Evolutionary conservation across 345 rosid genomes (phyloP), one percentile per base, ranked within the genome.

Genomic region (Populus nigra): DNA sequence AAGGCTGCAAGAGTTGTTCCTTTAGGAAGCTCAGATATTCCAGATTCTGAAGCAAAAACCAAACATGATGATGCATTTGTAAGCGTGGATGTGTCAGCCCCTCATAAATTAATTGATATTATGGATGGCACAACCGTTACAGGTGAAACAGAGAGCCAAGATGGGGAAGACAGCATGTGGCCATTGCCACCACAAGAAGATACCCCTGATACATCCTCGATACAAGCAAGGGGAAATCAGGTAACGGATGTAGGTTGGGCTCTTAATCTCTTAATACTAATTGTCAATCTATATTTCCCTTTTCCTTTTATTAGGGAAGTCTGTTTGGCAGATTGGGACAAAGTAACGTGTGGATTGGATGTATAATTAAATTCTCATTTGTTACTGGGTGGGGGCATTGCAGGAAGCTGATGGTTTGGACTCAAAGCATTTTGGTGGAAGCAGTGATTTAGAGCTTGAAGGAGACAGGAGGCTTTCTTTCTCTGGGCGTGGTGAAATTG

Each of bases 331-430:
- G 77, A 53, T 72, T 49, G 73, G 77, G 78, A 47, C 65, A 43
- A 61, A 47, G 55, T 59, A 50, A 72, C 78, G 68, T 84, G 66
- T 82, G 62, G 73, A 57, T 82, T 84, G 78, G 82, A 82, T 84
- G 83, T 83, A 83, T 91, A 81, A 88, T 87, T 80, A 83, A 83
- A 73, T 89, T 89, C 93, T 90, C 91, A 90, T 90, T 91, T 89
- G 85, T 86, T 90, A 83, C 90, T 91, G 86, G 95, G 90, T 89
- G 90, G 98, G 98, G 92, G 86, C 86, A 85, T 89, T 93, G 97
- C 98, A 94, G 97, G 97, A 88, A 82, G 86, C 87, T 82, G 83
- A 89, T 87, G 87, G 83, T 84, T 87, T 80, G 81, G 89, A 68
- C 79, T 77, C 77, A 79, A 80, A 83, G 70, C 88, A 89, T 72